Evolutionary conservation across 2,329 filamentous ascomycete species (phyloP).

Genomic region (Aspergillus neoniger): DNA sequence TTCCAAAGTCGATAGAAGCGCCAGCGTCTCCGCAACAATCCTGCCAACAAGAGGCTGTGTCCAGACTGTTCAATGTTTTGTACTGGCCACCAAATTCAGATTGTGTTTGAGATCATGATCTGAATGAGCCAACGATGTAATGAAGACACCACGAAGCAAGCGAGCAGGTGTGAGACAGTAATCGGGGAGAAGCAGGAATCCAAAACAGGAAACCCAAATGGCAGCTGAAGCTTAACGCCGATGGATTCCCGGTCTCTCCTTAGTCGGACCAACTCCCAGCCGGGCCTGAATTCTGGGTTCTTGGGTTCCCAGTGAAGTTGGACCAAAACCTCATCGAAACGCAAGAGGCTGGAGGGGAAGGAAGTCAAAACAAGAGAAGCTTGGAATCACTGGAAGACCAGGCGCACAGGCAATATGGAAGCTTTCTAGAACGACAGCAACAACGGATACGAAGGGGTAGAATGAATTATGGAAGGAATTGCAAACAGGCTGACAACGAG

Average conservation of each 20-base stretch:
- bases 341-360: not conserved
- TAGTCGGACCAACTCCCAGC: not conserved
- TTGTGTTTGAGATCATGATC: slow-evolving; percentile 4
- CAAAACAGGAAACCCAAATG: not conserved
- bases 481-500: not conserved
- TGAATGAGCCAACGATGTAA: not conserved
- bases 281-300: not conserved
- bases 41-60: not conserved
- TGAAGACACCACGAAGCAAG: not conserved
- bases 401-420: not conserved
- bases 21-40: not conserved
- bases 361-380: not conserved
- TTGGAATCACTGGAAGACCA: not conserved
- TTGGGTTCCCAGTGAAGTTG: not conserved
- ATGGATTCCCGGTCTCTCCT: not conserved
- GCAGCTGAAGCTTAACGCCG: not conserved
- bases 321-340: not conserved
- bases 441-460: not conserved
- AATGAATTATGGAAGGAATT: not conserved
- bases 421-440: not conserved
- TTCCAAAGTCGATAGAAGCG: not conserved
- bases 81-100: slow-evolving; percentile 4
- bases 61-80: not conserved
- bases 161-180: not conserved
- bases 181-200: not conserved